These are phyloP conservation scores for Saitozyma podzolica DNA, from an alignment of 768 basidiomycete species.

Conservation along the genomic window DNA sequence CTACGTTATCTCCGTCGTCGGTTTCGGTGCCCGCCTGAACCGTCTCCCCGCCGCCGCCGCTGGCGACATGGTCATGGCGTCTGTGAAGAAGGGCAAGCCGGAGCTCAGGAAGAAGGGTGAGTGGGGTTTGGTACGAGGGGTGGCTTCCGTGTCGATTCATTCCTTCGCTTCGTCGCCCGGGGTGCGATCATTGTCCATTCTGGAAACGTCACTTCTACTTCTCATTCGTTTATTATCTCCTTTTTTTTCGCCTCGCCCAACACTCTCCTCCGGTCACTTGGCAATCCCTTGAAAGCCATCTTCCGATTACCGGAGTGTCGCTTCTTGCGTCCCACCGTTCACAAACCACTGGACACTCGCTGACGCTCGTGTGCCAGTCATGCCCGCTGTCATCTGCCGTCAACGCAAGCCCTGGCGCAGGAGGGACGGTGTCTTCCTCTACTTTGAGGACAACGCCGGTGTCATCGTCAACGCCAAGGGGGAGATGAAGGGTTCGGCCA, in stretches of 20 bases:
- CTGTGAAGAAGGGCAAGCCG: conserved; percentile 99
- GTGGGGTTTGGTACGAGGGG: conserved; percentile 47
- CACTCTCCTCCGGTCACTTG: too few relatives aligned
- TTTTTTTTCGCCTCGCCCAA: too few relatives aligned
- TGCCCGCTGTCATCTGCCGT: conserved; percentile 95
- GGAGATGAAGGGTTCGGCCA: conserved; percentile 95
- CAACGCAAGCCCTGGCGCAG: conserved; percentile 99
- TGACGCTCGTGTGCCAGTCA: conserved; percentile 61
- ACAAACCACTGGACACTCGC: background rate
- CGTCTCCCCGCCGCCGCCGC: conserved; percentile 81
- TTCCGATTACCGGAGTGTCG: too few relatives aligned
- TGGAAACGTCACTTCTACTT: too few relatives aligned
- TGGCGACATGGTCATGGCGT: conserved; percentile 61
- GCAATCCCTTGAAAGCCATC: too few relatives aligned
- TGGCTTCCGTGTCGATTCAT: background rate
- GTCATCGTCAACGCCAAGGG: conserved; percentile 98
- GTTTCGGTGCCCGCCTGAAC: conserved; percentile 94
- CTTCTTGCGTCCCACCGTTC: background rate
- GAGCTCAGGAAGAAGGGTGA: conserved; percentile 98
- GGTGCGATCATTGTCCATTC: too few relatives aligned
- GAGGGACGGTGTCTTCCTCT: conserved; percentile 97
- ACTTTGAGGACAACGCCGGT: conserved; percentile 96
- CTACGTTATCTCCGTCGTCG: conserved; percentile 85
- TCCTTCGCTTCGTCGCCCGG: too few relatives aligned
- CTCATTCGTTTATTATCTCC: too few relatives aligned